phyloP scores from a whole-genome alignment of 2,329 filamentous ascomycete genomes.

The Aspergillus sp. region DNA sequence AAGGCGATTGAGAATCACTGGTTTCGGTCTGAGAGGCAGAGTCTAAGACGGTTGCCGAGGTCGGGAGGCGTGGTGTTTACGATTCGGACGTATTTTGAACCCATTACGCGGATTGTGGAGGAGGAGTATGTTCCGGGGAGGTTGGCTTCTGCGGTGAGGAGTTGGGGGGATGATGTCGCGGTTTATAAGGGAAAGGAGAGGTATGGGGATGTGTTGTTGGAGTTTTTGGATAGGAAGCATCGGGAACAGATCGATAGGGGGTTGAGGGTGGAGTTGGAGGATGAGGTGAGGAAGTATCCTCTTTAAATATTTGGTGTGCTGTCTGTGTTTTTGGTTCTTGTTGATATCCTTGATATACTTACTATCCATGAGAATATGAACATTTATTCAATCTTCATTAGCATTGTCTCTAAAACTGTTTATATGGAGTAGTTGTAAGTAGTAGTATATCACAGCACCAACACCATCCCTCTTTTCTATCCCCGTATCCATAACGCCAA shows the following conservation, averaged over 20 bases:
- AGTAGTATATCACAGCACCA: background rate
- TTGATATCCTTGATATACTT: background rate
- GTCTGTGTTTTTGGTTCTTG: conserved; percentile 44
- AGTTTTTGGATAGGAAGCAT: conserved; percentile 75
- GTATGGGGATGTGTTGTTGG: conserved; percentile 72
- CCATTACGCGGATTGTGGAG: conserved; percentile 65
- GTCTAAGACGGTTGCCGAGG: conserved; percentile 62
- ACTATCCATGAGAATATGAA: background rate
- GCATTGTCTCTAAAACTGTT: too few relatives aligned
- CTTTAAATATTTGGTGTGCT: too few relatives aligned
- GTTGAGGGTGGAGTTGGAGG: conserved; percentile 63
- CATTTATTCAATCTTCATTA: too few relatives aligned
- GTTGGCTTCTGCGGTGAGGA: conserved; percentile 74
- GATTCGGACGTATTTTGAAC: conserved; percentile 77
- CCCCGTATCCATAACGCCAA: background rate
- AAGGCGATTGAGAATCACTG: conserved; percentile 71
- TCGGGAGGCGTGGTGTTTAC: conserved; percentile 69
- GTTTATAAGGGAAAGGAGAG: conserved; percentile 76
- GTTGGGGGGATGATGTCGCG: conserved; percentile 77
- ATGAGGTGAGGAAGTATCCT: conserved; percentile 64
- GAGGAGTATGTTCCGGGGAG: conserved; percentile 78
- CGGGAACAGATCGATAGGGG: conserved; percentile 70
- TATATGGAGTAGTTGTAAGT: background rate
- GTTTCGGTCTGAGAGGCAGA: conserved; percentile 77
- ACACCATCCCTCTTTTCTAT: background rate